Evolutionary conservation across 169 alveolate species (phyloP).

Genomic region (Eimeria acervulina): DNA sequence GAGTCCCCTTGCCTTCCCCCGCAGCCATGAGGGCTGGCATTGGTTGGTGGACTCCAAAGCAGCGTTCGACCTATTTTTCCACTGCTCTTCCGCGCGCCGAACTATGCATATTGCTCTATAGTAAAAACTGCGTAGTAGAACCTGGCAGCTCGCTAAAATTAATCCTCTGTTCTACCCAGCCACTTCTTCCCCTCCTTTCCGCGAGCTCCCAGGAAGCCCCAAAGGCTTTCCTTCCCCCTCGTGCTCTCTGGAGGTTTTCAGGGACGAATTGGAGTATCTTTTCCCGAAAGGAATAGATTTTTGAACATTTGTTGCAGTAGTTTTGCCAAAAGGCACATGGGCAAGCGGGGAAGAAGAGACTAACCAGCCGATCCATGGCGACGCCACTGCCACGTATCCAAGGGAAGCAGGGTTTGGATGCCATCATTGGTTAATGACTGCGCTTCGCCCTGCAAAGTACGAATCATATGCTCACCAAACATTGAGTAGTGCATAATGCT

Average conservation of each 20-base stretch:
- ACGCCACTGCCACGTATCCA: background rate
- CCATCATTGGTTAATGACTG: background rate
- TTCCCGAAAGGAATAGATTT: background rate
- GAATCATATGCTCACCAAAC: background rate
- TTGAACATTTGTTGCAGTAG: background rate
- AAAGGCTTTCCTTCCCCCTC: constrained; percentile 62
- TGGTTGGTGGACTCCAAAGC: background rate
- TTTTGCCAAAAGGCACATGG: background rate
- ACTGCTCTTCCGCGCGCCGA: background rate
- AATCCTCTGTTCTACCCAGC: background rate
- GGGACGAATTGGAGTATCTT: background rate
- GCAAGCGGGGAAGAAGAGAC: background rate
- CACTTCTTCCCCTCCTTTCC: background rate
- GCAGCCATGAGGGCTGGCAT: constrained; percentile 72
- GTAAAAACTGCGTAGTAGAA: background rate
- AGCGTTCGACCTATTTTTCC: background rate
- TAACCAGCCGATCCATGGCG: background rate
- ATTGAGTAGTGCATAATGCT: background rate
- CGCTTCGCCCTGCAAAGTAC: background rate
- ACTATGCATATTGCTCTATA: background rate
- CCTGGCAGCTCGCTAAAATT: background rate
- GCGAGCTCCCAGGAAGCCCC: constrained; percentile 51
- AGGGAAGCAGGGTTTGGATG: background rate
- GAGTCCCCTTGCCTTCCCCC: constrained; percentile 70
- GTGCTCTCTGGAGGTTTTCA: constrained; percentile 24